These are phyloP conservation scores for Lentinula sp. DNA, from an alignment of 768 basidiomycete species.

Conservation along the genomic window DNA sequence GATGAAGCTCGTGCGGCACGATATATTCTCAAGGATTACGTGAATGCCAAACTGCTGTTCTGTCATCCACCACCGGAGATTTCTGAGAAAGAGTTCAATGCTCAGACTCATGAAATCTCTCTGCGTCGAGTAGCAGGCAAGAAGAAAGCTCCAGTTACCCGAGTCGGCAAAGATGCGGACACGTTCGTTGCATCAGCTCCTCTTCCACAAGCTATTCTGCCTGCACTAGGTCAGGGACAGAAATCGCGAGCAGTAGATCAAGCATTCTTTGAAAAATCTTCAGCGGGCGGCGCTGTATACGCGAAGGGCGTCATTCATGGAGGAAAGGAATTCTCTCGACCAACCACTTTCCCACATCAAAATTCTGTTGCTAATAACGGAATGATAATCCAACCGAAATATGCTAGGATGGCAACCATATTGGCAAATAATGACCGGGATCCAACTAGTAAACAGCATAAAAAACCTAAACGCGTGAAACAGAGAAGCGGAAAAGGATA, in stretches of 20 bases:
- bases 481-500: constrained; percentile 93
- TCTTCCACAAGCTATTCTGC: constrained; percentile 15
- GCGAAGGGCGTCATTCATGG: constrained; percentile 52
- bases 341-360: constrained; percentile 77
- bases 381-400: constrained; percentile 40
- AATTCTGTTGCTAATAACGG: constrained; percentile 77
- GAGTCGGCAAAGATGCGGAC: constrained; percentile 79
- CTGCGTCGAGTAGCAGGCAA: constrained; percentile 60
- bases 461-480: constrained; percentile 75
- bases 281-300: constrained; percentile 54
- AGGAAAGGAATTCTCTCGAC: constrained; percentile 57
- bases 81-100: constrained; percentile 67
- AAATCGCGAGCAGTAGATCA: constrained; percentile 72
- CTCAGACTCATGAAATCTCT: constrained; percentile 54
- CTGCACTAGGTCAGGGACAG: constrained; percentile 28
- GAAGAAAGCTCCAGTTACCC: constrained; percentile 84
- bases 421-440: constrained; percentile 31
- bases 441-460: constrained; percentile 67
- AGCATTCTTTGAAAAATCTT: constrained; percentile 67
- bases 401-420: constrained; percentile 36
- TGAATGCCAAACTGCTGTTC: constrained; percentile 87
- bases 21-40: constrained; percentile 93
- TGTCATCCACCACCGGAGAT: constrained; percentile 83
- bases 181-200: constrained; percentile 59
- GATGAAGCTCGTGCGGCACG: constrained; percentile 94